Evolutionary conservation across 495 filamentous ascomycete genomes (phyloP), one percentile per base, ranked within the genome.

Genomic region (Neurospora sp.): DNA sequence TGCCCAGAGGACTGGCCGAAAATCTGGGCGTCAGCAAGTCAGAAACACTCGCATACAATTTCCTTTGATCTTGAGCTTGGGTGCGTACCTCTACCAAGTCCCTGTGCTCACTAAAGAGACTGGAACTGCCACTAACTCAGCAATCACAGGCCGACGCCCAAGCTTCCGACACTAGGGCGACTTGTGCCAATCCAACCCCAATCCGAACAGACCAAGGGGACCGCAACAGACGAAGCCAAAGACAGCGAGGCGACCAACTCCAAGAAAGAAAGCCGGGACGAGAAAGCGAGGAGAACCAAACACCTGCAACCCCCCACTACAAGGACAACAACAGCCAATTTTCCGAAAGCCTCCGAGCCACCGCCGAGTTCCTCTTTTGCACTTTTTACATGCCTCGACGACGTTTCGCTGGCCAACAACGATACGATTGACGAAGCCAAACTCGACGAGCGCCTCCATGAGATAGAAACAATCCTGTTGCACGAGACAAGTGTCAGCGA

Each of bases 1-100:
- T 75, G 27, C n/a, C 71, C 69, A 5, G 45, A 70, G 4, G 74
- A 79, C 16, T 83, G 82, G 82, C 76, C 77, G 0, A 76, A 73
- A 37, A 75, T 81, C 27, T 69, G 78, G 10, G 74, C 22, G 6
- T 35, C 53, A 65, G 53, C 53, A 35, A 65, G 53, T 37, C 53
- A 65, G 53, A 65, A 65, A 37, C 53, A 65, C 14, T 65, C 53
- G 6, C 53, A 65, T 16, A 65, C 27, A 17, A 65, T 65, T 5
- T 65, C 53, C 7, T 35, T 65, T 65, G 53, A 65, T 17, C 53
- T 65, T 16, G 53, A 65, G 31, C 22, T 65, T 65, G 53, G 53
- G 53, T 65, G 14, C 53, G 53, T 35, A 27, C n/a, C 8, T 27
- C 20, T 35, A 65, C 27, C 14, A 35, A 37, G 27, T 14, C 53